These are phyloP conservation scores for Penicillium sp. DNA, from an alignment of 2,329 filamentous ascomycete species.

Conservation along the genomic window DNA sequence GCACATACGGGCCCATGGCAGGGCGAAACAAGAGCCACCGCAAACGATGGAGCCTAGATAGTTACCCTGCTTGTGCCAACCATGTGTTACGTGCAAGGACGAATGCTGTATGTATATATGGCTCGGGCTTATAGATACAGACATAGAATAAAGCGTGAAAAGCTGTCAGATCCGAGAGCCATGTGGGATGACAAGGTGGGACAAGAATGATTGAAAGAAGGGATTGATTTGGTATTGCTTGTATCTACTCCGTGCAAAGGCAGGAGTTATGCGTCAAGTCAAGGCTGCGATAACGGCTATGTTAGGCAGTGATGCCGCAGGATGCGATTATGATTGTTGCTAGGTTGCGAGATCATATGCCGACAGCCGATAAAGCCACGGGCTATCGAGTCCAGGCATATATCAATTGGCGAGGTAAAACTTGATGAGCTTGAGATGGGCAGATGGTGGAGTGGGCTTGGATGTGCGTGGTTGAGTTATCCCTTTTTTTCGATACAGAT, in stretches of 20 bases:
- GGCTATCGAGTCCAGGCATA: constrained; percentile 1
- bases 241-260: not conserved
- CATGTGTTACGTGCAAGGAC: not conserved
- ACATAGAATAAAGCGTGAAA: not conserved
- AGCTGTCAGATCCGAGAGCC: not conserved
- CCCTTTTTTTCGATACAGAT: not conserved
- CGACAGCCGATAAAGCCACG: not conserved
- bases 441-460: not conserved
- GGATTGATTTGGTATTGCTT: not conserved
- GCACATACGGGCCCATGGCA: constrained; percentile 33
- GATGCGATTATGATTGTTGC: not conserved
- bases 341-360: constrained; percentile 2
- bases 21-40: not conserved
- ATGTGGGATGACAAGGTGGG: not conserved
- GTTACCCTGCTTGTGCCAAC: not conserved
- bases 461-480: not conserved
- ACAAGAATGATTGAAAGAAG: not conserved
- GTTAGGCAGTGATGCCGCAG: not conserved
- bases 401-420: not conserved
- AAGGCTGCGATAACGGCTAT: not conserved
- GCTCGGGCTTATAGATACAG: not conserved
- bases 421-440: not conserved
- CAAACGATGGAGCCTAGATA: not conserved
- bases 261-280: not conserved
- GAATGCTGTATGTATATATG: not conserved